Evolutionary conservation across 1,284 basidiomycete species (phyloP), one percentile per base, ranked within the genome.

Genomic region (Abortiporus biennis): DNA sequence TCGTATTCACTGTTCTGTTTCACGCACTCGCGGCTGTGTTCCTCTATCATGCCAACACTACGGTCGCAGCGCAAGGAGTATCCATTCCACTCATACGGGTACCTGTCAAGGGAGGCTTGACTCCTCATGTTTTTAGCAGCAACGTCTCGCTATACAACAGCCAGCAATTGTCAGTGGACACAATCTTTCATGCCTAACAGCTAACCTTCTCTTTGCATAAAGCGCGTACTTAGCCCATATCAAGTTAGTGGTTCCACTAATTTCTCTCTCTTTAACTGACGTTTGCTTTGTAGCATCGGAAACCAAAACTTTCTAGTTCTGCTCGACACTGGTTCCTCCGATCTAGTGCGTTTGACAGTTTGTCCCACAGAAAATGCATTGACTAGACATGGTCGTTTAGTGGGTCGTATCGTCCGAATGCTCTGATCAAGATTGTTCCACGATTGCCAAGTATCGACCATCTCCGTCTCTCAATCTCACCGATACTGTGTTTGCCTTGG

Each of bases 291-390:
- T 46, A 69, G 69, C 43, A 53, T 72, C 46, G 70, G 69, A 36
- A 60, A 54, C 1, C 76, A 80, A 57, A 44, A 55, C 24, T 74
- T 80, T 54, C 64, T 67, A 45, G 68, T 78, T 36, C 68, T 78
- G 32, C 63, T 78, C 40, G 75, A 78, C 58, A 77, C 75, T 20
- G 76, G 75, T 20, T 77, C 75, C 15, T 67, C 74, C 31, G 75
- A 78, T 59, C 57, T 78, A 45, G 66, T 66, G 46, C 31, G 58
- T 51, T 40, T 37, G 15, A 39, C 37, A 42, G 23, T 31, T 45
- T 36, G 20, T 31, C 21, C 40, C 27, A 11, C 34, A 43, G 38
- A 2, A 20, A 16, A 22, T 9, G 22, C 21, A 16, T 13, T 36
- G 30, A 12, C 23, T 6, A 9, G 16, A 23, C 39, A 44, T 42